A percentile compares a stretch with the other conserved stretches of the same genome.
These are phyloP conservation scores for Paratinospora sagittata DNA, from an alignment of 164 flowering plant species.

Conservation along the genomic window DNA sequence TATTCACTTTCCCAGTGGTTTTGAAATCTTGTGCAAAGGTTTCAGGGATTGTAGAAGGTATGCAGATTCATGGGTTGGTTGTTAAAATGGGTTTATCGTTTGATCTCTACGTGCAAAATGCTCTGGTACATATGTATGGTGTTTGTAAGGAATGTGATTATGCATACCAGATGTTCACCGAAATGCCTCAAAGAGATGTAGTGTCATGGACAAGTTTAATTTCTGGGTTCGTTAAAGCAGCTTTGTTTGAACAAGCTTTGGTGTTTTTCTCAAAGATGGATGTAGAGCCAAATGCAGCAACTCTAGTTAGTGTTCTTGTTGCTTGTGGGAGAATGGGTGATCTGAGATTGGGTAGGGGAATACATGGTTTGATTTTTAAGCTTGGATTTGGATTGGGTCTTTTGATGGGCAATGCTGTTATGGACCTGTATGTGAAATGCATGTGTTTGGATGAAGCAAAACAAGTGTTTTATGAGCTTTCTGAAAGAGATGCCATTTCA, in stretches of 20 bases:
- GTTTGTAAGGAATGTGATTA: slow-evolving; percentile 30
- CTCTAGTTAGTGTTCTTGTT: slow-evolving; percentile 34
- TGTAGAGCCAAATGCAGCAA: slow-evolving; percentile 40
- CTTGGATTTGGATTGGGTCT: slow-evolving; percentile 11
- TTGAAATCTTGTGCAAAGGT: slow-evolving; percentile 39
- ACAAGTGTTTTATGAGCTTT: slow-evolving; percentile 33
- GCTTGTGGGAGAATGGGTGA: slow-evolving; percentile 37
- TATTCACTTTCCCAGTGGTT: slow-evolving; percentile 40
- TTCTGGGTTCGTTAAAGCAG: slow-evolving; percentile 41
- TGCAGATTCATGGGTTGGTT: slow-evolving; percentile 38
- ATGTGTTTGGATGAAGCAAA: slow-evolving; percentile 31
- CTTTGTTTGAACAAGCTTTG: slow-evolving; percentile 30
- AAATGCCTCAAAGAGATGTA: slow-evolving; percentile 45
- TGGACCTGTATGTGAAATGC: slow-evolving; percentile 51
- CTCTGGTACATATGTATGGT: slow-evolving; percentile 37
- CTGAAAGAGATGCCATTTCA: slow-evolving; percentile 38
- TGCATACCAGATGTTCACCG: slow-evolving; percentile 45
- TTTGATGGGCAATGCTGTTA: slow-evolving; percentile 38
- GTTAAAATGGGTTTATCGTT: slow-evolving; percentile 31
- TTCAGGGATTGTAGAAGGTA: slow-evolving; percentile 33
- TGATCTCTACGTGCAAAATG: slow-evolving; percentile 40
- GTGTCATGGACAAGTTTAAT: slow-evolving; percentile 52
- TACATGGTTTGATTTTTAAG: slow-evolving; percentile 38
- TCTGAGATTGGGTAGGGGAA: slow-evolving; percentile 30
- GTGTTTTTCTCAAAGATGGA: slow-evolving; percentile 35